Evolutionary conservation across 1,284 basidiomycete species (phyloP).

Genomic region (Rhodotorula sp.): DNA sequence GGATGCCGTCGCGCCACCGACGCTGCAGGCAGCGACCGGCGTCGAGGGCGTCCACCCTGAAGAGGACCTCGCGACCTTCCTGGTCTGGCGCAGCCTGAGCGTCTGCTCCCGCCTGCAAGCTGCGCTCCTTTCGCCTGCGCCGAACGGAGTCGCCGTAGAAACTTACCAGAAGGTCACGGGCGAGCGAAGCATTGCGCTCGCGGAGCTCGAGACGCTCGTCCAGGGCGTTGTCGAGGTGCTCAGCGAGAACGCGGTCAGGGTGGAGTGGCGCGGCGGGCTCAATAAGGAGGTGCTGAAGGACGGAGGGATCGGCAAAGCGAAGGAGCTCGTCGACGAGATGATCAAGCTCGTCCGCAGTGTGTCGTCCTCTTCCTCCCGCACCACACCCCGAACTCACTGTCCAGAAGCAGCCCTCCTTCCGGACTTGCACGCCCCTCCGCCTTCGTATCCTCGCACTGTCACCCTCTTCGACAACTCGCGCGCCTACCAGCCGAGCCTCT

Average conservation of each 20-base stretch:
- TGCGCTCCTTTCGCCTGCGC: not conserved
- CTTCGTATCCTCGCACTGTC: conserved; percentile 14
- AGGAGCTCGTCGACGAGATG: conserved; percentile 33
- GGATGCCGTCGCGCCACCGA: not conserved
- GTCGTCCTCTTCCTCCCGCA: not conserved
- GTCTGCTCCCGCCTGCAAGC: conserved; percentile 23
- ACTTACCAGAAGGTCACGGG: not conserved
- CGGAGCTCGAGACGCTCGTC: conserved; percentile 20
- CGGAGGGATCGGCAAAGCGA: conserved; percentile 35
- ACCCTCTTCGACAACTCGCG: conserved; percentile 16
- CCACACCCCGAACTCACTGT: not conserved
- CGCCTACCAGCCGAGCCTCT: conserved; percentile 4
- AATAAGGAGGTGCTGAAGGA: conserved; percentile 5
- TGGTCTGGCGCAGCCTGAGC: conserved; percentile 27
- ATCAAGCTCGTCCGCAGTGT: conserved; percentile 24
- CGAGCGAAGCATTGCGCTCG: conserved; percentile 3
- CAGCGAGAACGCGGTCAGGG: conserved; percentile 26
- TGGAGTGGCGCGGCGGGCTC: conserved; percentile 17
- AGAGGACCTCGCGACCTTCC: conserved; percentile 39
- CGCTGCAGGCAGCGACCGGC: not conserved
- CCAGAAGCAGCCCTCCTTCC: conserved; percentile 13
- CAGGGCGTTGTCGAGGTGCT: conserved; percentile 21
- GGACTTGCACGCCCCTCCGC: not conserved
- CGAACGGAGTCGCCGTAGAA: not conserved
- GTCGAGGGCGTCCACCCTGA: conserved; percentile 16